These are phyloP conservation scores for Penium margaritaceum DNA, from an alignment of 139 green algal genomes.

Conservation along the genomic window DNA sequence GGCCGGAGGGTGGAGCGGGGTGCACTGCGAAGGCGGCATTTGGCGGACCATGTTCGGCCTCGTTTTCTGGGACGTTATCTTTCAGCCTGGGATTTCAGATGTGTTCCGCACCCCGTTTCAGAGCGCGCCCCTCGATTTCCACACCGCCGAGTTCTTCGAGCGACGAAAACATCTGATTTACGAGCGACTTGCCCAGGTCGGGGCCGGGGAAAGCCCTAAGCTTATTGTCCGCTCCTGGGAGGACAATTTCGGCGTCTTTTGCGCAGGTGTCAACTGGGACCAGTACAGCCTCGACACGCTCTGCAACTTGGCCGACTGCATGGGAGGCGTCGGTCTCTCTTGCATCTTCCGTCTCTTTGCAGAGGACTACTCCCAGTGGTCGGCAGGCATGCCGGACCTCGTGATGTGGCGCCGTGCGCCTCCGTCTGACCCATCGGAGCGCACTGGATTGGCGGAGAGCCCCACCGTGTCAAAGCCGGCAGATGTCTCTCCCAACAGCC, in stretches of 20 bases:
- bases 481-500: no score
- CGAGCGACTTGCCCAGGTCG: not conserved
- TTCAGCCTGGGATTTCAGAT: constrained; percentile 39
- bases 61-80: constrained; percentile 50
- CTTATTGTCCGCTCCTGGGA: constrained; percentile 21
- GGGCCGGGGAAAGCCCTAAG: not conserved
- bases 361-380: constrained; percentile 42
- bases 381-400: constrained; percentile 49
- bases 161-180: constrained; percentile 24
- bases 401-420: constrained; percentile 49
- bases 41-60: constrained; percentile 45
- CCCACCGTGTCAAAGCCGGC: no score
- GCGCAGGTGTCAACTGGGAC: constrained; percentile 43
- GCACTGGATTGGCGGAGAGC: no score
- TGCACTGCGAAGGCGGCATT: constrained; percentile 42
- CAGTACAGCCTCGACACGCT: constrained; percentile 26
- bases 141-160: constrained; percentile 44
- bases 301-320: constrained; percentile 35
- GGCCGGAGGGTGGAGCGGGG: constrained; percentile 16
- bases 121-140: constrained; percentile 44
- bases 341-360: constrained; percentile 40
- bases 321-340: constrained; percentile 32
- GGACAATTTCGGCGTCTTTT: constrained; percentile 21
- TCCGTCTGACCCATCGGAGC: no score
- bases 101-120: constrained; percentile 47